Percentiles rank a stretch among this genome's conserved stretches.
These are phyloP conservation scores for Phaffia australis DNA, from an alignment of 768 basidiomycete genomes.

Conservation along the genomic window DNA sequence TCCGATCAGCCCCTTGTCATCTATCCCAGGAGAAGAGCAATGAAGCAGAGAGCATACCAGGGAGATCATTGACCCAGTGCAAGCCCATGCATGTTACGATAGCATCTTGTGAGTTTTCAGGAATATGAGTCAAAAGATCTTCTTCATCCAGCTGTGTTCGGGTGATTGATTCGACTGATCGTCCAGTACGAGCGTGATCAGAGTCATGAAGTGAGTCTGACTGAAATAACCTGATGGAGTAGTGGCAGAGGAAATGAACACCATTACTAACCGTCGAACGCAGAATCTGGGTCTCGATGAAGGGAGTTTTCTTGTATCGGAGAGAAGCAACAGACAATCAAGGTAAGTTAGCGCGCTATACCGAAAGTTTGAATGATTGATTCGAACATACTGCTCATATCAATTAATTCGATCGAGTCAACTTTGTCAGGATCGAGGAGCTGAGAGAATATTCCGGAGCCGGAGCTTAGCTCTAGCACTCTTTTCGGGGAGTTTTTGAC, in stretches of 20 bases:
- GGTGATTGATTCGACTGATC: constrained; percentile 57
- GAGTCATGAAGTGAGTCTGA: neutral
- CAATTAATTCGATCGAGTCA: too few relatives aligned
- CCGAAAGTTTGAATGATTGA: too few relatives aligned
- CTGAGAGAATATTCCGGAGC: too few relatives aligned
- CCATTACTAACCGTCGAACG: constrained; percentile 60
- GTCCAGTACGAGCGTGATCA: neutral
- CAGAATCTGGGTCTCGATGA: constrained; percentile 61
- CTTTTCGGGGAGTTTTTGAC: too few relatives aligned
- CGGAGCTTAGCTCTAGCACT: too few relatives aligned
- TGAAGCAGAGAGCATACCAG: constrained; percentile 48
- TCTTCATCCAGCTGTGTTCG: constrained; percentile 79
- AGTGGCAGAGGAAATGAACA: neutral
- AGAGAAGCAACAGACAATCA: too few relatives aligned
- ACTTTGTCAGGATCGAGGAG: too few relatives aligned
- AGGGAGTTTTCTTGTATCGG: constrained; percentile 51
- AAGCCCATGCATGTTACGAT: constrained; percentile 81
- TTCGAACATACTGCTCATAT: too few relatives aligned
- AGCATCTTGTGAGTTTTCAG: constrained; percentile 71
- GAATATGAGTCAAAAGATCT: constrained; percentile 53
- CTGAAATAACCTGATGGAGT: neutral
- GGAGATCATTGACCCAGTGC: constrained; percentile 97
- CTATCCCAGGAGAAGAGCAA: neutral
- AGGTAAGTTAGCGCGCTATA: too few relatives aligned
- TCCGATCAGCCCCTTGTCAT: too few relatives aligned